Conservation (phyloP, 164 flowering plant species). For the Vitis cinerea region DNA sequence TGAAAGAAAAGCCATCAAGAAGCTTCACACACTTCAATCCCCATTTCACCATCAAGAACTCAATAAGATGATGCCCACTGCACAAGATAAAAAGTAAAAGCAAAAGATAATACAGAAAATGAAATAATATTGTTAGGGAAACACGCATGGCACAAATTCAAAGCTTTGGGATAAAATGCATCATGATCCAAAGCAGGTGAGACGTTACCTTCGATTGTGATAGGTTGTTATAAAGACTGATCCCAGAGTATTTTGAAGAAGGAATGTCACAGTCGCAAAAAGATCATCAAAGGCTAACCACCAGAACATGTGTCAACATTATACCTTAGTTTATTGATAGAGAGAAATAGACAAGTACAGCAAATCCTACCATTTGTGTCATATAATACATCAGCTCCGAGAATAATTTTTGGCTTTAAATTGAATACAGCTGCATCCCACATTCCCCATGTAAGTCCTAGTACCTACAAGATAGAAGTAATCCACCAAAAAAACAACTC, state of each 20-base stretch:
- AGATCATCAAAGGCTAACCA: conserved; percentile 80
- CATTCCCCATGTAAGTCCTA: conserved; percentile 90
- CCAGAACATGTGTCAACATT: conserved; percentile 7
- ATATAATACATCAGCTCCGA: conserved; percentile 95
- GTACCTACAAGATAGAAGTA: conserved; percentile 40
- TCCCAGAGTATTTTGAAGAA: conserved; percentile 69
- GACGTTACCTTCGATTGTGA: conserved; percentile 76
- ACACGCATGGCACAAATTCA: background rate
- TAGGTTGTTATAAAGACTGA: conserved; percentile 86
- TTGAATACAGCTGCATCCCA: conserved; percentile 72
- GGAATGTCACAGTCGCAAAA: conserved; percentile 82
- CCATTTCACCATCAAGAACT: conserved; percentile 93
- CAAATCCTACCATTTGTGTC: conserved; percentile 61
- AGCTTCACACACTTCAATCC: conserved; percentile 78
- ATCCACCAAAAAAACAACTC: background rate
- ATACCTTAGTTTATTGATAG: conserved; percentile 1
- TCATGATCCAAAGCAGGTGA: background rate
- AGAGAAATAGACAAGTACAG: background rate
- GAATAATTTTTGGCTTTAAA: conserved; percentile 64
- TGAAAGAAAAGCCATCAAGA: conserved; percentile 78
- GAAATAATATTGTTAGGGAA: background rate
- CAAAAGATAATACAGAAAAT: background rate
- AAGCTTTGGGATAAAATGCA: background rate
- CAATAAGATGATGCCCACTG: conserved; percentile 96
- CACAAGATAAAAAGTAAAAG: conserved; percentile 4